phyloP scores from a whole-genome alignment of 306 rosid species.

The Medicago lupulina region DNA sequence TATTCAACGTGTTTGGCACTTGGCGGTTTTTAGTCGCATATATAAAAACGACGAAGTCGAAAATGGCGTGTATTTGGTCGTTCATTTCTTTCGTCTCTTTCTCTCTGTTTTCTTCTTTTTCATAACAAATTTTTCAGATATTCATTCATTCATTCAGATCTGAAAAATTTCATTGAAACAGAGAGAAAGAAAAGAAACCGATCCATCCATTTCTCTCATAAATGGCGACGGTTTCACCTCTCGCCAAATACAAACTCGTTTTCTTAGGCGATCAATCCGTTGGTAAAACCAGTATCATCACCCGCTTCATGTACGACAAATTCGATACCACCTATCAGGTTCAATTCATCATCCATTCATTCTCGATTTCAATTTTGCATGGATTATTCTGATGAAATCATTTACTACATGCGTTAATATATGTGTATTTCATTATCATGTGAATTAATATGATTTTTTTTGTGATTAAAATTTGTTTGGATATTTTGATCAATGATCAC shows the following conservation, averaged over 20 bases:
- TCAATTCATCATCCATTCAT: not conserved
- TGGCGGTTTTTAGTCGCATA: conserved; percentile 66
- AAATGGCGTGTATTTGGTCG: conserved; percentile 24
- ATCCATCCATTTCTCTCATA: not conserved
- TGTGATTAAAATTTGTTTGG: not conserved
- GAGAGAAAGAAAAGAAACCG: not conserved
- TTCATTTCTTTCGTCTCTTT: conserved; percentile 8
- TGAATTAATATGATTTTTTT: conserved; percentile 2
- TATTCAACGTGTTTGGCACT: conserved; percentile 70
- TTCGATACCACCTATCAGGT: conserved; percentile 95
- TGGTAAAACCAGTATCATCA: conserved; percentile 94
- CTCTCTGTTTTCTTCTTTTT: not conserved
- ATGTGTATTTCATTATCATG: conserved; percentile 26
- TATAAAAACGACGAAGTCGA: conserved; percentile 48
- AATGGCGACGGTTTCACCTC: conserved; percentile 92
- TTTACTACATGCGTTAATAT: conserved; percentile 21
- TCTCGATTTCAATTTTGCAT: not conserved
- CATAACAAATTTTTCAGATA: conserved; percentile 32
- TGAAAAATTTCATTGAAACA: not conserved
- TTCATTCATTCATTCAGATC: conserved; percentile 64
- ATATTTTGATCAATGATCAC: conserved; percentile 4
- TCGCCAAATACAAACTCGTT: conserved; percentile 75
- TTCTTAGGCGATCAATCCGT: conserved; percentile 91
- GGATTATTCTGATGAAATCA: not conserved
- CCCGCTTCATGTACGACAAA: conserved; percentile 98